Evolutionary conservation across 2,329 filamentous ascomycete species (phyloP).

Genomic region (Colletotrichum liaoningense): DNA sequence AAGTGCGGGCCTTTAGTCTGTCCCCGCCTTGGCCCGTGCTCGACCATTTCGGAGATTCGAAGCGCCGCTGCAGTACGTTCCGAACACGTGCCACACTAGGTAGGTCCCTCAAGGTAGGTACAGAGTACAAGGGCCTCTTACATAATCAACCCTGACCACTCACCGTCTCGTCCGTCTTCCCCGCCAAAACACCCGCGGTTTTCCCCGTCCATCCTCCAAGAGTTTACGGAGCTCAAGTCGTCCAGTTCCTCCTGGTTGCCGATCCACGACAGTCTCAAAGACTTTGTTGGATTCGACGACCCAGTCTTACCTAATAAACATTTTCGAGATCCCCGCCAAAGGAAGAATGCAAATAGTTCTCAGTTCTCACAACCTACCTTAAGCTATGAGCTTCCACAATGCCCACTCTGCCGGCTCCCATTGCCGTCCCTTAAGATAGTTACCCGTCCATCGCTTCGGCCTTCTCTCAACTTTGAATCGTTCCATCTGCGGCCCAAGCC

Average conservation of each 20-base stretch:
- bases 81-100: not conserved
- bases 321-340: not conserved
- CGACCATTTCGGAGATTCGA: not conserved
- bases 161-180: slow-evolving; percentile 19
- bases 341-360: not conserved
- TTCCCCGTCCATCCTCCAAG: not conserved
- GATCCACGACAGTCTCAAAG: not conserved
- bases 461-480: not conserved
- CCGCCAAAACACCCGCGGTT: not conserved
- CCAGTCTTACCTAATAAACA: too few species aligned
- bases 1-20: not conserved
- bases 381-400: too few species aligned
- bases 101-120: not conserved
- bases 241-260: not conserved
- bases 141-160: not conserved
- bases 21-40: not conserved
- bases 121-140: not conserved
- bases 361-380: not conserved
- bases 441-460: slow-evolving; percentile 18
- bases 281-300: not conserved
- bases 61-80: slow-evolving; percentile 5
- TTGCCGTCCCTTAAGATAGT: too few species aligned
- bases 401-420: too few species aligned
- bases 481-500: not conserved
- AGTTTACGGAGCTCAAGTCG: too few species aligned